phyloP scores from a whole-genome alignment of 1,284 basidiomycete species.

The Neonothopanus nambi region DNA sequence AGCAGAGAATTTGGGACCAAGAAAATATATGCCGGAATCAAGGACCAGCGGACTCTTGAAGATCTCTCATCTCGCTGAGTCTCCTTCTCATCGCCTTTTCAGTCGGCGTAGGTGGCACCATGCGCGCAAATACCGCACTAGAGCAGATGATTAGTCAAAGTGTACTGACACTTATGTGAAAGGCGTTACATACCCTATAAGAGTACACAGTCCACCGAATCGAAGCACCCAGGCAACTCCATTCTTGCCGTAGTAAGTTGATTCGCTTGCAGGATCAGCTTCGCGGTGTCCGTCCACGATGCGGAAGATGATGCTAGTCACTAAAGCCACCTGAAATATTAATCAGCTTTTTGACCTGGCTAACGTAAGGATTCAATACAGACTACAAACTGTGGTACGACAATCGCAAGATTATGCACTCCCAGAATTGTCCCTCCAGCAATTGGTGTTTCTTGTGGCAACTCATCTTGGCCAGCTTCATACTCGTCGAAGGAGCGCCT shows the following conservation, averaged over 20 bases:
- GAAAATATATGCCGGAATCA: neutral
- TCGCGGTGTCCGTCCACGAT: slow-evolving; percentile 62
- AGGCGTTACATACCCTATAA: slow-evolving; percentile 36
- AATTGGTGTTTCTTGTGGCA: slow-evolving; percentile 49
- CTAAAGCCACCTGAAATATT: slow-evolving; percentile 74
- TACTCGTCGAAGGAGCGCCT: slow-evolving; percentile 64
- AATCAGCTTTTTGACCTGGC: neutral
- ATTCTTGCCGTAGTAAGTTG: slow-evolving; percentile 75
- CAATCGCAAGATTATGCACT: slow-evolving; percentile 94
- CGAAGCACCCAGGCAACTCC: slow-evolving; percentile 93
- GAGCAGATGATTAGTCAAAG: slow-evolving; percentile 24
- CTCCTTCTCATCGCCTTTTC: slow-evolving; percentile 85
- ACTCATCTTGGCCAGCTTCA: slow-evolving; percentile 40
- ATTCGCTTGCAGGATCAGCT: slow-evolving; percentile 43
- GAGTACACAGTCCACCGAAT: slow-evolving; percentile 85
- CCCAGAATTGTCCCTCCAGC: slow-evolving; percentile 95
- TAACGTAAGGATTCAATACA: slow-evolving; percentile 33
- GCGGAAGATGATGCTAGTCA: slow-evolving; percentile 86
- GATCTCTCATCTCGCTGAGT: slow-evolving; percentile 74
- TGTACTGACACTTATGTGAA: neutral
- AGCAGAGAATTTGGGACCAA: too few relatives aligned
- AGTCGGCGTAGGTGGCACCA: slow-evolving; percentile 83
- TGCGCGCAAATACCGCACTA: slow-evolving; percentile 74
- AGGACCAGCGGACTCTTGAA: slow-evolving; percentile 41
- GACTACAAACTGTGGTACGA: slow-evolving; percentile 90